Evolutionary conservation across 1,284 basidiomycete genomes (phyloP).

Genomic region (Naganishia sp.): DNA sequence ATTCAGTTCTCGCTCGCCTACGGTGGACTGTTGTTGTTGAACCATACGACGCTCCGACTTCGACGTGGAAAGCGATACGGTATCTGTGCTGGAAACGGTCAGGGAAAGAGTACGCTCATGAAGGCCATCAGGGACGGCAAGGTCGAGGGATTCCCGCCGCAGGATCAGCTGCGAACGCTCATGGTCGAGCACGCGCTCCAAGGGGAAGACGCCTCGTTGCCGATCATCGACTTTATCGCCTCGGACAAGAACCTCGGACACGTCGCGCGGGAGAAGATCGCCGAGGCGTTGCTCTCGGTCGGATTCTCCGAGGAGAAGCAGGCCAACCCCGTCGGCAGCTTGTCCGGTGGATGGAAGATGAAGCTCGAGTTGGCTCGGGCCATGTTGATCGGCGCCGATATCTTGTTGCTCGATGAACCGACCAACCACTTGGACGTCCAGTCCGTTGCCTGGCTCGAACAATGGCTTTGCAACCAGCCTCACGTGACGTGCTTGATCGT

Average conservation of each 20-base stretch:
- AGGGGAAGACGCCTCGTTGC: slow-evolving; percentile 79
- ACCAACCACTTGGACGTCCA: slow-evolving; percentile 87
- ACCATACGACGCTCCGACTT: slow-evolving; percentile 89
- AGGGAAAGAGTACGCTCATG: slow-evolving; percentile 95
- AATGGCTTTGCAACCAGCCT: slow-evolving; percentile 78
- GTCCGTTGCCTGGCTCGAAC: slow-evolving; percentile 91
- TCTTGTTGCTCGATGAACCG: slow-evolving; percentile 87
- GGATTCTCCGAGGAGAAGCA: slow-evolving; percentile 91
- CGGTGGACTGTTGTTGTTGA: slow-evolving; percentile 89
- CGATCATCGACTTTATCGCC: slow-evolving; percentile 85
- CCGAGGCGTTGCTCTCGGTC: slow-evolving; percentile 75
- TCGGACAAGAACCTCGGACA: slow-evolving; percentile 60
- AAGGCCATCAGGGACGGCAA: slow-evolving; percentile 92
- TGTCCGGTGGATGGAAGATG: slow-evolving; percentile 99
- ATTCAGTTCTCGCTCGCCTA: slow-evolving; percentile 95
- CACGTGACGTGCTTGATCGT: slow-evolving; percentile 91
- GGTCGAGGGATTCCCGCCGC: slow-evolving; percentile 91
- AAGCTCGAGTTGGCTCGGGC: slow-evolving; percentile 82
- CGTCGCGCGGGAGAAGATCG: slow-evolving; percentile 68
- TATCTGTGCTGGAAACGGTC: slow-evolving; percentile 92
- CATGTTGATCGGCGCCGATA: slow-evolving; percentile 95
- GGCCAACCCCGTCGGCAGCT: slow-evolving; percentile 77
- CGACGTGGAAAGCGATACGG: slow-evolving; percentile 91
- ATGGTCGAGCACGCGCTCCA: slow-evolving; percentile 97
- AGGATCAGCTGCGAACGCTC: slow-evolving; percentile 78